A percentile compares a stretch with the other conserved stretches of the same genome.
These are phyloP conservation scores for Psidium guajava DNA, from an alignment of 345 rosid species.

Conservation along the genomic window DNA sequence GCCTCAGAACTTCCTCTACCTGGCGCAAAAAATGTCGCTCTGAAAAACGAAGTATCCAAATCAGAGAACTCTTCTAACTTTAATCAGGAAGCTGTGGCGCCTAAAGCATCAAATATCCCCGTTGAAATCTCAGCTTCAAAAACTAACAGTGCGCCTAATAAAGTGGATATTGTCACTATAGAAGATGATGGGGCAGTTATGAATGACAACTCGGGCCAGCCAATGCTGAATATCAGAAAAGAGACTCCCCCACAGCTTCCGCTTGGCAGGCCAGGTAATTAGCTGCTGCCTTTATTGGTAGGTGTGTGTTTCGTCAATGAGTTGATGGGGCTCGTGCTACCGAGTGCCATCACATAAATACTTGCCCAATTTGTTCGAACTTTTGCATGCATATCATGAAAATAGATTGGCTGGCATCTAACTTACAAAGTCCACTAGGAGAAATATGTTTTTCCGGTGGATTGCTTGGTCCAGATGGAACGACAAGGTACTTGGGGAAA, in stretches of 20 bases:
- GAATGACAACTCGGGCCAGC: constrained; percentile 9
- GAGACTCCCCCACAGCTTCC: constrained; percentile 18
- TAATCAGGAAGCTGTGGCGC: constrained; percentile 3
- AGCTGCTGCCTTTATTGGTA: not conserved
- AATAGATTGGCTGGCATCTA: not conserved
- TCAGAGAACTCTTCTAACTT: not conserved
- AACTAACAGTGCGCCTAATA: constrained; percentile 2
- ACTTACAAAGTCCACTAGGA: constrained; percentile 18
- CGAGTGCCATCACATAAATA: not conserved
- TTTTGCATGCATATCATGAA: not conserved
- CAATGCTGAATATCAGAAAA: constrained; percentile 43
- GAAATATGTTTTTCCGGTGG: constrained; percentile 57
- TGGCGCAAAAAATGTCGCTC: not conserved
- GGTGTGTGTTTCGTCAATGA: not conserved
- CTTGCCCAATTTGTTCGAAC: not conserved
- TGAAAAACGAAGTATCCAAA: not conserved
- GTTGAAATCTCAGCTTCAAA: constrained; percentile 3
- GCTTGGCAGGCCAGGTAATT: constrained; percentile 42
- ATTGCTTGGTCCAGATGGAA: constrained; percentile 67
- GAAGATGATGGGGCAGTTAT: constrained; percentile 17
- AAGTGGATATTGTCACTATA: constrained; percentile 7
- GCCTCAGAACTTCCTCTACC: constrained; percentile 5
- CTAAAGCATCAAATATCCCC: not conserved
- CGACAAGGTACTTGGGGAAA: constrained; percentile 54
- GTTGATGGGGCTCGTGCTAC: not conserved